These are phyloP conservation scores for Fusarium transvaalense DNA, from an alignment of 2,329 filamentous ascomycete genomes.

Conservation along the genomic window DNA sequence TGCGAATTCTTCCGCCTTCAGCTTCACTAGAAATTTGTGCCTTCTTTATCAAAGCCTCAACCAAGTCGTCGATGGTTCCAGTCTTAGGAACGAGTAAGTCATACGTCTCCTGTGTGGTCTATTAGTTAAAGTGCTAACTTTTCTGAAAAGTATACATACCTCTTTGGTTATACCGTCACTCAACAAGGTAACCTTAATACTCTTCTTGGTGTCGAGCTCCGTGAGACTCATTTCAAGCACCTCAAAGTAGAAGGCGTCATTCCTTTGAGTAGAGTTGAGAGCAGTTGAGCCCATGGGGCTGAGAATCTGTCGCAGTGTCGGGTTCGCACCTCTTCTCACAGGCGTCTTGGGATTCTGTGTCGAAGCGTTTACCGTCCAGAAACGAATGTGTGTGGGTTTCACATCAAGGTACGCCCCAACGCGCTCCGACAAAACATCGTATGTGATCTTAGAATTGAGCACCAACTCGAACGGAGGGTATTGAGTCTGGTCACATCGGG, in stretches of 20 bases:
- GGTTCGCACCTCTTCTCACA: slow-evolving; percentile 78
- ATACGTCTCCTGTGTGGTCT: slow-evolving; percentile 70
- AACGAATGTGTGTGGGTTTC: slow-evolving; percentile 88
- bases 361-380: slow-evolving; percentile 84
- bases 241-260: slow-evolving; percentile 90
- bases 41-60: slow-evolving; percentile 83
- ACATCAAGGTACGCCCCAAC: slow-evolving; percentile 82
- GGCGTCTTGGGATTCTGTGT: slow-evolving; percentile 82
- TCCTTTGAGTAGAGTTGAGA: slow-evolving; percentile 75
- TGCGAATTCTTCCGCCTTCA: slow-evolving; percentile 76
- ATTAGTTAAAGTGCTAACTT: slow-evolving; percentile 10
- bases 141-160: slow-evolving; percentile 60
- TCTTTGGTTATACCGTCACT: slow-evolving; percentile 94
- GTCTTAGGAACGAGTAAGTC: slow-evolving; percentile 91
- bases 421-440: slow-evolving; percentile 87
- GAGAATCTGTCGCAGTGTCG: slow-evolving; percentile 83
- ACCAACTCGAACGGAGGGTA: slow-evolving; percentile 79
- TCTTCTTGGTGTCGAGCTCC: slow-evolving; percentile 94
- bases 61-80: slow-evolving; percentile 82
- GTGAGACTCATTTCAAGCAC: slow-evolving; percentile 93
- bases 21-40: slow-evolving; percentile 80
- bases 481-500: slow-evolving; percentile 66
- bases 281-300: slow-evolving; percentile 77
- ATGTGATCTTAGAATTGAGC: slow-evolving; percentile 88
- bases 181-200: slow-evolving; percentile 84